Evolutionary conservation across 305 asterid species (phyloP), one percentile per base, ranked within the genome.

Genomic region (Fraxinus angustifolia): DNA sequence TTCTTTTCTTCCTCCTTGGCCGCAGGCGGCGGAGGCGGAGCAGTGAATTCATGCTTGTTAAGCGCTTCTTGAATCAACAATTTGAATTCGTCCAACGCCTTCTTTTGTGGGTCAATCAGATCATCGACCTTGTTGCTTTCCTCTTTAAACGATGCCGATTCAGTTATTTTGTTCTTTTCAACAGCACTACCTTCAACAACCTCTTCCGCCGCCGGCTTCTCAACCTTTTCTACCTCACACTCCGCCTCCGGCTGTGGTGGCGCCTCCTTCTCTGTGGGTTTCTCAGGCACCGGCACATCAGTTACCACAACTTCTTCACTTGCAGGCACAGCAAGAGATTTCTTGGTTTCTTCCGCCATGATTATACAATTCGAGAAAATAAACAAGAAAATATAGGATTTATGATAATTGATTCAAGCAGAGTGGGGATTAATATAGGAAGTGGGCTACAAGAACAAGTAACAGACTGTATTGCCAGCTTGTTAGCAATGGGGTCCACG

Each of bases 281-380:
- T 68, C 84, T 85, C 90, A 62, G 93, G 85, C 80, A 71, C 93
- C 56, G 92, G 84, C 11, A 87, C 90, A 19, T 85, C 90, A 1
- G 90, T 76, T 19, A 84, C 86, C 75, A 26, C 85, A 78, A 80
- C 91, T 76, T 81, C 91, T 11, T 88, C 87, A 1, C 34, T 65
- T 12, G 85, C 87, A 30, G 40, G 11, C 74, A 68, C 17, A 30
- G 38, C 40, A n/a, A 90, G 82, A 12, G 94, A 81, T 82, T 79
- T 85, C 83, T 92, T 92, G 23, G 94, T 94, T 83, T 91, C 97
- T 86, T 92, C 94, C 28, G 97, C 98, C 98, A 94, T 94, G 78
- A 10, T 10, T 73, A 31, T 67, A 30, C 38, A 67, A 40, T 30
- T 53, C 7, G 30, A 23, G 31, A 26, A 19, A 21, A 21, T 21